Evolutionary conservation across 352 stramenopile species (phyloP).

Genomic region (Phytophthora hybrid): DNA sequence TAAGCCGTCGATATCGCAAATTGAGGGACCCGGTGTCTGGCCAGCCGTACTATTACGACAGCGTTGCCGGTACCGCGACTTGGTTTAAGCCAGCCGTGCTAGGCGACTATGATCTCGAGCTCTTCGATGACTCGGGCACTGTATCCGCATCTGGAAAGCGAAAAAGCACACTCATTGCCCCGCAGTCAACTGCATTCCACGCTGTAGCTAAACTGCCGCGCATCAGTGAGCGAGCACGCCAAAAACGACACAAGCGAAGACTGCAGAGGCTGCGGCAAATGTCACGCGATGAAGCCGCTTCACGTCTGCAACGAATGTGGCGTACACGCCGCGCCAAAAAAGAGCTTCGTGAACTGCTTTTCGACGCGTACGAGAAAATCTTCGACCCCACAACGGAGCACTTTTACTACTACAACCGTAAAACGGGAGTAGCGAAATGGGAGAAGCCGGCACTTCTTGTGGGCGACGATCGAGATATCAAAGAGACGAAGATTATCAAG

Average conservation of each 20-base stretch:
- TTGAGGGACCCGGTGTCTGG: conserved; percentile 52
- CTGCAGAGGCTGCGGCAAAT: conserved; percentile 67
- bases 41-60: conserved; percentile 77
- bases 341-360: too few relatives aligned
- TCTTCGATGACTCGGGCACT: conserved; percentile 31
- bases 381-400: conserved; percentile 62
- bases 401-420: conserved; percentile 86
- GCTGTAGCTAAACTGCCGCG: conserved; percentile 22
- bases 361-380: too few relatives aligned
- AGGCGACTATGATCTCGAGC: conserved; percentile 60
- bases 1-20: conserved; percentile 69
- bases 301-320: conserved; percentile 65
- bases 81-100: conserved; percentile 74
- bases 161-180: conserved; percentile 28
- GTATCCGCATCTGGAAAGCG: conserved; percentile 21
- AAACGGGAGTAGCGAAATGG: conserved; percentile 72
- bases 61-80: conserved; percentile 46
- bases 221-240: conserved; percentile 61
- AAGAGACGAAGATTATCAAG: conserved; percentile 51
- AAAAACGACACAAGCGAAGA: conserved; percentile 71
- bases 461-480: conserved; percentile 47
- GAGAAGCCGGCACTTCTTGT: conserved; percentile 60
- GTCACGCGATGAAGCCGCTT: conserved; percentile 62
- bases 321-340: too few relatives aligned
- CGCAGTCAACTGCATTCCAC: conserved; percentile 10